Base-by-base conservation (phyloP, 148 eudicot species). In the Agrostemma githago region DNA sequence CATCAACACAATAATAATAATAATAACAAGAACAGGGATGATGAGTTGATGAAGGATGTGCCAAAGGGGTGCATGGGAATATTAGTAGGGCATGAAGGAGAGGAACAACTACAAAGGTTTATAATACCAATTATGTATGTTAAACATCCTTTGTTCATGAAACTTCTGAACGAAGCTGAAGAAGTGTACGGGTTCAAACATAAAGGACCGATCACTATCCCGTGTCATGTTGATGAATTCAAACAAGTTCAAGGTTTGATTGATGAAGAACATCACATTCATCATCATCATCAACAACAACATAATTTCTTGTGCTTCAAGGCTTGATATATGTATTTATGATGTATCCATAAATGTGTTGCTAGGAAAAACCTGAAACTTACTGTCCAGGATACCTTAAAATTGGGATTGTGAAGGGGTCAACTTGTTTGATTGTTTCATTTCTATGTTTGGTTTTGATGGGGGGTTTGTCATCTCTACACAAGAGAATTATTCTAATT, bases 171-270 rank as follows among this genome's bases (percentile, higher is more conserved):
- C 72, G 93, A 86, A 77, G 96, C 97, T 11, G 97, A 95, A 71
- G 89, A 95, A 63, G 98, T 88, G 72, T 95, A 90, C 60, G 98
- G 96, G 1, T 95, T 95, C 70, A 83, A 90, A 57, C 93, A 94
- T 11, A 64, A 83, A 3, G 98, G 98, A 0, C 98, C 96, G 11
- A 87, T 95, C 54, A 90, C 82, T 56, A 89, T 95, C 9, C 98
- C 98, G 8, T 95, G 97, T 79, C 89, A 89, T 61, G 89, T 92
- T 17, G 92, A 87, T 56, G 86, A 92, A 72, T 95, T 95, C 46
- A 81, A 78, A 5, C 70, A 82, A 4, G 88, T 95, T 67, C 85
- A 82, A 42, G 87, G 86, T 37, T 7, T 87, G 84, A 94, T 94
- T 66, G 89, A 87, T 73, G 77, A 74, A 43, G 98, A 94, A 2